Conservation (phyloP, 768 basidiomycete genomes). For the Leccinum aurantiacum region DNA sequence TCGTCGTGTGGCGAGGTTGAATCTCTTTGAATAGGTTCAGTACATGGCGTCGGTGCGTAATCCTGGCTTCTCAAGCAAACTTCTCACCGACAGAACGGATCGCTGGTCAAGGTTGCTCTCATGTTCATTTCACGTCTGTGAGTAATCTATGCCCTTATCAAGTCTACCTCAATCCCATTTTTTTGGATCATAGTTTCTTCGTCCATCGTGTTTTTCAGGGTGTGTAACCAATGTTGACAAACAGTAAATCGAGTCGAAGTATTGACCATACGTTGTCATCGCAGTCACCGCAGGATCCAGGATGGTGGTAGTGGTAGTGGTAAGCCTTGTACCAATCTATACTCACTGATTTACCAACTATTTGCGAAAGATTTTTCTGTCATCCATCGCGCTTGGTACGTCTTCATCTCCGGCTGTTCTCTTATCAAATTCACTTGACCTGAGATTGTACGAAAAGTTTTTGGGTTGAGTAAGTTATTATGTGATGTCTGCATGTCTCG, state of each 20-base stretch:
- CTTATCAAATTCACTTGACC: slow-evolving; percentile 13
- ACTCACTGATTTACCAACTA: not conserved
- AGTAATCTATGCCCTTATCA: not conserved
- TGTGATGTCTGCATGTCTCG: not conserved
- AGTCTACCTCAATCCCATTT: not conserved
- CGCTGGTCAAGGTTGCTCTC: slow-evolving; percentile 22
- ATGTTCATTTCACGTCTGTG: slow-evolving; percentile 29
- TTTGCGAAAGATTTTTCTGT: slow-evolving; percentile 16
- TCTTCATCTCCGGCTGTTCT: not conserved
- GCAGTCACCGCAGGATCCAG: slow-evolving; percentile 25
- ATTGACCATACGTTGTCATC: not conserved
- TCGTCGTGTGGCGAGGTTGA: not conserved
- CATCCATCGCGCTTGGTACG: slow-evolving; percentile 26
- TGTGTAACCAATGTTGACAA: not conserved
- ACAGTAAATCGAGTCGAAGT: too few relatives aligned
- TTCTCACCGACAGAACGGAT: not conserved
- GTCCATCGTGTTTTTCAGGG: slow-evolving; percentile 26
- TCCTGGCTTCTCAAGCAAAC: not conserved
- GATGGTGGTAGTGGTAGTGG: slow-evolving; percentile 15
- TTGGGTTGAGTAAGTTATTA: slow-evolving; percentile 29
- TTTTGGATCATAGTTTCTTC: slow-evolving; percentile 23
- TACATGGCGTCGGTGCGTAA: slow-evolving; percentile 25
- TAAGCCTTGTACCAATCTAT: slow-evolving; percentile 8
- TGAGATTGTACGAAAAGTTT: slow-evolving; percentile 17
- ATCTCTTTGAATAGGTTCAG: slow-evolving; percentile 23